A percentile compares a stretch with the other conserved stretches of the same genome.
phyloP scores from a whole-genome alignment of 495 filamentous ascomycete genomes.

The Penicillium canescens region DNA sequence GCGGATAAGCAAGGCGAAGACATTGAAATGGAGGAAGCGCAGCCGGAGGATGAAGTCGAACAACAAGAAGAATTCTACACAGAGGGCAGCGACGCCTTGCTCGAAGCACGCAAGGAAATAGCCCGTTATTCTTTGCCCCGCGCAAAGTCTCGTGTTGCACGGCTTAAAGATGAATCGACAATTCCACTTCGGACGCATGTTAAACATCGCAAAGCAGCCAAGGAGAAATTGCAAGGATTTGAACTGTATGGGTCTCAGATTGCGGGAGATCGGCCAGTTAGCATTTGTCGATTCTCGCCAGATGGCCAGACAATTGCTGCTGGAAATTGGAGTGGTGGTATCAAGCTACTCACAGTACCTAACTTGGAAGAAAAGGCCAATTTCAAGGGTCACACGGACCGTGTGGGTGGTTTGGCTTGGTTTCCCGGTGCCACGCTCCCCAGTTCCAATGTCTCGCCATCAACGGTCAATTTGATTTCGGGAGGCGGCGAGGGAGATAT shows the following conservation, averaged over 20 bases:
- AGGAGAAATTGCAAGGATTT: conserved; percentile 77
- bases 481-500: conserved; percentile 89
- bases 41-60: conserved; percentile 57
- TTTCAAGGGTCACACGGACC: conserved; percentile 79
- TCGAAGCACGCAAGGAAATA: conserved; percentile 77
- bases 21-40: conserved; percentile 55
- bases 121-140: conserved; percentile 83
- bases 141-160: conserved; percentile 72
- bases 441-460: conserved; percentile 63
- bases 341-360: conserved; percentile 82
- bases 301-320: conserved; percentile 81
- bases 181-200: conserved; percentile 87
- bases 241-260: conserved; percentile 92
- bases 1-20: conserved; percentile 70
- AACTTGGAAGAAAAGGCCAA: conserved; percentile 73
- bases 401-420: conserved; percentile 90
- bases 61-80: conserved; percentile 98
- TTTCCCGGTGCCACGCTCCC: conserved; percentile 79
- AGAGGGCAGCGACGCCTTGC: conserved; percentile 68
- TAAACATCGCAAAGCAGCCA: conserved; percentile 84
- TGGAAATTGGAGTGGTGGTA: conserved; percentile 87
- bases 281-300: conserved; percentile 88
- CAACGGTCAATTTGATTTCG: conserved; percentile 82
- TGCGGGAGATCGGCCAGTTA: conserved; percentile 84
- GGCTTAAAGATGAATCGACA: conserved; percentile 74